Evolutionary conservation across 768 basidiomycete species (phyloP).

Genomic region (Russula olivacea): DNA sequence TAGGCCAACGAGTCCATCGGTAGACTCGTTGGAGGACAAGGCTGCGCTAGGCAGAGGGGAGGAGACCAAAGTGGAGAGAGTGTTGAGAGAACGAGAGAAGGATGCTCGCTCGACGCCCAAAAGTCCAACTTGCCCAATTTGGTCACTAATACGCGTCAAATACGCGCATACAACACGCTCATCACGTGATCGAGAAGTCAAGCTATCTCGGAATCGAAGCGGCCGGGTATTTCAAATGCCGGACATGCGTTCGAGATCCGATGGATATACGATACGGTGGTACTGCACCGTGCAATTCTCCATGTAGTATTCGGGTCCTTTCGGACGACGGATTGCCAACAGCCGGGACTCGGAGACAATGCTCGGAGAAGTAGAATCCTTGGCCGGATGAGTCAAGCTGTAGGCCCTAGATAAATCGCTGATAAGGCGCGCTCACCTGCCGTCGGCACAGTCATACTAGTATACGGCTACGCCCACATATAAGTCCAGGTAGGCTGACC

Average conservation of each 20-base stretch:
- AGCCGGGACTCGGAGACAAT: not conserved
- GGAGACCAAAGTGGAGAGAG: not conserved
- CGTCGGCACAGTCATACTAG: not conserved
- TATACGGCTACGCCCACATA: not conserved
- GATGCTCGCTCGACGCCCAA: constrained; percentile 2
- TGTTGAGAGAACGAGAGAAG: not conserved
- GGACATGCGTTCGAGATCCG: not conserved
- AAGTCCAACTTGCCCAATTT: constrained; percentile 13
- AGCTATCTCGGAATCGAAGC: not conserved
- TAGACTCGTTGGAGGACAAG: not conserved
- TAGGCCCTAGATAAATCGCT: not conserved
- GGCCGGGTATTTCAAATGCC: not conserved
- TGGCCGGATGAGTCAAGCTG: no score
- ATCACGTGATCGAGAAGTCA: constrained; percentile 6
- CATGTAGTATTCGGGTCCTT: not conserved
- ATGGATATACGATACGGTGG: not conserved
- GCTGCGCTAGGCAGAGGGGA: not conserved
- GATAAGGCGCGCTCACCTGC: not conserved
- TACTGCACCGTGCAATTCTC: not conserved
- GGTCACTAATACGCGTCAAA: not conserved
- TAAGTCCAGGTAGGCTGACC: not conserved
- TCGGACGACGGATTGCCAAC: not conserved
- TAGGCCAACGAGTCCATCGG: not conserved
- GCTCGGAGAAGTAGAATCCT: no score
- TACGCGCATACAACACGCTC: constrained; percentile 22